Evolutionary conservation across 495 filamentous ascomycete genomes (phyloP), one percentile per base, ranked within the genome.

Genomic region (Neurospora sp.): DNA sequence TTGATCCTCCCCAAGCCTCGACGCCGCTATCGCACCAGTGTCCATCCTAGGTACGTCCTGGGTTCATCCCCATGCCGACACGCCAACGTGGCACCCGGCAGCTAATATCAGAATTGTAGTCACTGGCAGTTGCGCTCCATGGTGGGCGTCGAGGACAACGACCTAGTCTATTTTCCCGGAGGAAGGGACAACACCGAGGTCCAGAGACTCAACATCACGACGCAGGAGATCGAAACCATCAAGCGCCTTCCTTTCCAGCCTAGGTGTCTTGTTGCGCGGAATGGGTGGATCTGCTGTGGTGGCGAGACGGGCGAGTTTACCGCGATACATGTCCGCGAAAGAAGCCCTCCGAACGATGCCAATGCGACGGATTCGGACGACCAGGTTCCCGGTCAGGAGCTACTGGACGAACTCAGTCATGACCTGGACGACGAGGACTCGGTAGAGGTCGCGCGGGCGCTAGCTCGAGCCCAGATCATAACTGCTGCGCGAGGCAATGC

Each of bases 101-200:
- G 53, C 75, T 77, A 74, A 75, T 61, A 31, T 44, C 1, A 22
- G 2, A 35, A 20, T 45, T n/a, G 72, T 27, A 97, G 94, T 74
- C 96, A 99, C 81, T 92, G 90, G 84, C 96, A 99, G 82, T 88
- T 99, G 68, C 92, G 94, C 69, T 94, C 96, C 75, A 89, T 97
- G 74, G 91, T 98, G 77, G 95, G 92, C 80, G 91, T 89, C 39
- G 90, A 92, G 70, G 87, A 90, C 72, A 87, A 89, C 31, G 88
- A 93, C 81, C 80, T 89, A 74, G 87, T 99, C 75, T 97, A 94
- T 84, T 96, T 95, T 76, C 93, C 93, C 69, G 88, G 87, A 77
- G 89, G 91, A 69, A 81, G 87, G 75, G 81, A 81, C 73, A 81
- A 59, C 40, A 76, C 74, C 39, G 87, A 94, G 68, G 85, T 99